A percentile compares a stretch with the other conserved stretches of the same genome.
These are phyloP conservation scores for Aspergillus luchuensis DNA, from an alignment of 2,329 filamentous ascomycete species.

Conservation along the genomic window DNA sequence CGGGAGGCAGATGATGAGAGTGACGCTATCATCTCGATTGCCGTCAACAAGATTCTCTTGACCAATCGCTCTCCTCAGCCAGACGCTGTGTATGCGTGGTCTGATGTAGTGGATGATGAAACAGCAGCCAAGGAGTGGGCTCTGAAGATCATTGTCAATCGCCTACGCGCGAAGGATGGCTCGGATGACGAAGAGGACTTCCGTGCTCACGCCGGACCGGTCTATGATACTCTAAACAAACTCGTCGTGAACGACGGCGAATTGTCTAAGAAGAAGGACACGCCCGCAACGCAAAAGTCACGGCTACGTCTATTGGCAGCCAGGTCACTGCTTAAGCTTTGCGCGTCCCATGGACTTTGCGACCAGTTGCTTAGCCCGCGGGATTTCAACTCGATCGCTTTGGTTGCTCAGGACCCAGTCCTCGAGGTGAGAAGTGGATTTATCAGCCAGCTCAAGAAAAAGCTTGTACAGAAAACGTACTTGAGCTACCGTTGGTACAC, in stretches of 20 bases:
- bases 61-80: slow-evolving; percentile 61
- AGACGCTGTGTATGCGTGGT: slow-evolving; percentile 66
- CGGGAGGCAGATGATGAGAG: slow-evolving; percentile 71
- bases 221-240: slow-evolving; percentile 77
- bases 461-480: slow-evolving; percentile 56
- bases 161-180: slow-evolving; percentile 68
- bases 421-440: slow-evolving; percentile 76
- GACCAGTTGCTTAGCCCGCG: slow-evolving; percentile 72
- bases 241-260: slow-evolving; percentile 77
- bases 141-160: slow-evolving; percentile 82
- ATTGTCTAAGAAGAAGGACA: slow-evolving; percentile 72
- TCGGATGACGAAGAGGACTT: slow-evolving; percentile 47
- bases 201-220: slow-evolving; percentile 59
- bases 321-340: slow-evolving; percentile 80
- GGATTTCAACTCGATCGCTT: slow-evolving; percentile 79
- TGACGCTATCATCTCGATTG: slow-evolving; percentile 76
- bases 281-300: slow-evolving; percentile 75
- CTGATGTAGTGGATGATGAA: slow-evolving; percentile 74
- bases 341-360: slow-evolving; percentile 68
- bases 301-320: slow-evolving; percentile 81
- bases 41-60: slow-evolving; percentile 72
- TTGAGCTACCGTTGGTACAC: slow-evolving; percentile 86
- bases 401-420: slow-evolving; percentile 77
- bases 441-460: slow-evolving; percentile 81
- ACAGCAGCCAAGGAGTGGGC: slow-evolving; percentile 81